Conservation (phyloP, 2,329 filamentous ascomycete genomes). For the Xylaria multiplex region DNA sequence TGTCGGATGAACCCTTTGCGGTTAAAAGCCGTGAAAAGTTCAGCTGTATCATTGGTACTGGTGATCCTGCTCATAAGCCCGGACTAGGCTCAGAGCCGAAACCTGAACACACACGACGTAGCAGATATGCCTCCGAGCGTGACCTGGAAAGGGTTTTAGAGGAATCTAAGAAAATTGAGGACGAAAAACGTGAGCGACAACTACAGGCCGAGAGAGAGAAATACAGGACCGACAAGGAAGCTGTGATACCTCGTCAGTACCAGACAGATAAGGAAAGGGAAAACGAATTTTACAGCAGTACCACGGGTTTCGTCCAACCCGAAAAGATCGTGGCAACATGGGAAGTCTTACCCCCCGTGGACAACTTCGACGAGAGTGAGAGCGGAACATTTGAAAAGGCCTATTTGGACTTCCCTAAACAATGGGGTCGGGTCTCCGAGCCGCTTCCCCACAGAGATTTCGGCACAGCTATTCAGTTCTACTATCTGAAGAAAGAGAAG, state of each 20-base stretch:
- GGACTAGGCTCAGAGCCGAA: conserved; percentile 62
- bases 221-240: conserved; percentile 78
- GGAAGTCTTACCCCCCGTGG: conserved; percentile 75
- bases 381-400: conserved; percentile 75
- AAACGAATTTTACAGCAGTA: conserved; percentile 70
- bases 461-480: conserved; percentile 84
- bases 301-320: conserved; percentile 70
- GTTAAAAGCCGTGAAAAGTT: conserved; percentile 67
- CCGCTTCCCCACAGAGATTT: conserved; percentile 74
- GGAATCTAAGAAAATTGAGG: conserved; percentile 76
- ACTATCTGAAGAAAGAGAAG: conserved; percentile 84
- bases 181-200: conserved; percentile 75
- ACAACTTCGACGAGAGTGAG: conserved; percentile 80
- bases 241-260: conserved; percentile 76
- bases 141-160: conserved; percentile 78
- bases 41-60: conserved; percentile 52
- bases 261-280: conserved; percentile 69
- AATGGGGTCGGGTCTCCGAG: conserved; percentile 82
- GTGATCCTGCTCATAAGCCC: conserved; percentile 51
- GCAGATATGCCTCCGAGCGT: conserved; percentile 75
- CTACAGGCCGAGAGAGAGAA: conserved; percentile 72
- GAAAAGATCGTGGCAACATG: conserved; percentile 75
- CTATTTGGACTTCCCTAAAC: conserved; percentile 81
- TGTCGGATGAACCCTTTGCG: conserved; percentile 64
- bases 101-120: conserved; percentile 61